Base-by-base conservation (phyloP, 257 asterid genomes). In the Lavandula angustifolia region DNA sequence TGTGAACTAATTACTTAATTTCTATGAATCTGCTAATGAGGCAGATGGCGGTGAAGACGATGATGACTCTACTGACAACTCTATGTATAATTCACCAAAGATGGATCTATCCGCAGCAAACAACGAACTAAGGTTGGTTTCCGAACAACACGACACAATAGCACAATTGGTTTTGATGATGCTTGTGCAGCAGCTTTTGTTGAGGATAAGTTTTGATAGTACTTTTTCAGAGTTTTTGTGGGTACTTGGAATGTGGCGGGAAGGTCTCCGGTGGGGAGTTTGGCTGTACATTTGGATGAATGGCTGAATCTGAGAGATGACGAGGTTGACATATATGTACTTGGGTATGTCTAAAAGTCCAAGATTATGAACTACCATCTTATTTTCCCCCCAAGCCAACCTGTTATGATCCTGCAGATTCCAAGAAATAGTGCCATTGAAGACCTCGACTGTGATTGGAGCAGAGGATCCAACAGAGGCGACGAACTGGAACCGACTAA, bases 241-340 rank as follows among this genome's bases (percentile, higher is more conserved):
- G 96, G 98, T 9, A 91, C 92, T 43, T 91, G 98, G 98, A 91
- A 91, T 76, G 98, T 88, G 56, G 96, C 95, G 32, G 98, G 98
- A 71, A 80, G 84, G 76, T 84, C 96, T 35, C 98, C 98, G 0
- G 81, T 81, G 41, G 95, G 94, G 51, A 84, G 87, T 65, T 75
- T 88, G 76, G 96, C 89, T 41, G 91, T 78, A 35, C 95, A 91
- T 73, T 74, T 88, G 81, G 88, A 84, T 33, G 96, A 86, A 68
- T 91, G 98, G 98, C 75, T 91, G 67, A 88, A 91, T 71, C 87
- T 85, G 59, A 84, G 77, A 76, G 88, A 88, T 43, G 94, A 88
- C 33, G 81, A 85, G 66, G 98, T 91, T 38, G 98, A 88, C 67
- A 76, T 91, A 51, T 91, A 91, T 70, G 98, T 88, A 67, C 85